Base-by-base conservation (phyloP, 2,329 filamentous ascomycete genomes). In the Xylariaceae sp. region DNA sequence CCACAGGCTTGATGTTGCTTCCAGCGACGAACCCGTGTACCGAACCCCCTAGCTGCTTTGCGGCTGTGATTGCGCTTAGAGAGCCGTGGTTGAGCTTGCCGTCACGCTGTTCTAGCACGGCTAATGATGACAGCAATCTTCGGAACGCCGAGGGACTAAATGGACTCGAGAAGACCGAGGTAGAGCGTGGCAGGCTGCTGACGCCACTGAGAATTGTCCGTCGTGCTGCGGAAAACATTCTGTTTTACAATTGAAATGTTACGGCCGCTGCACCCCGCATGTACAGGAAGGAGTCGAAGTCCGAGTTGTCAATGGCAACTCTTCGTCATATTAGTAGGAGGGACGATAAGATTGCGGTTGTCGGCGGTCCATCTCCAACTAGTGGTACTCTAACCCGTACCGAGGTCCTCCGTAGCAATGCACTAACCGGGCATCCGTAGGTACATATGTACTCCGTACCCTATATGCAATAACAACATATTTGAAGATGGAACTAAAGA, bases 1-100 rank as follows among this genome's bases (percentile, higher is more conserved):
- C 95, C 6, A 87, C 89, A 52, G 75, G 70, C 76, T 92, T 90
- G 64, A 89, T 87, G 68, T 86, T 89, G 67, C 81, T 84, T 21
- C 95, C 95, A 29, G 95, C 95, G 50, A 98, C 78, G 67, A 99
- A 95, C 16, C 83, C 95, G 61, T 93, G 93, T 49, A 99, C 81
- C 5, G 89, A 79, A 3, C 93, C 93, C 53, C 93, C 93, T 7
- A 98, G 77, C 74, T 93, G 93, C 74, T 89, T 84, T 19, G 92
- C 93, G 7, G 95, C 95, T 7, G 90, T 89, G 56, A 98, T 84
- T 44, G 92, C 89, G 69, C 90, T 90, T 54, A 97, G 79, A 4
- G 93, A 97, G 20, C 89, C 88, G 59, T 83, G 77, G 71, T 91
- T 92, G 63, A 99, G 84, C 77, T 92, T 88, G 60, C 95, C 95